Evolutionary conservation across 2,329 filamentous ascomycete genomes (phyloP), one percentile per base, ranked within the genome.

Genomic region (Claviceps paspali): DNA sequence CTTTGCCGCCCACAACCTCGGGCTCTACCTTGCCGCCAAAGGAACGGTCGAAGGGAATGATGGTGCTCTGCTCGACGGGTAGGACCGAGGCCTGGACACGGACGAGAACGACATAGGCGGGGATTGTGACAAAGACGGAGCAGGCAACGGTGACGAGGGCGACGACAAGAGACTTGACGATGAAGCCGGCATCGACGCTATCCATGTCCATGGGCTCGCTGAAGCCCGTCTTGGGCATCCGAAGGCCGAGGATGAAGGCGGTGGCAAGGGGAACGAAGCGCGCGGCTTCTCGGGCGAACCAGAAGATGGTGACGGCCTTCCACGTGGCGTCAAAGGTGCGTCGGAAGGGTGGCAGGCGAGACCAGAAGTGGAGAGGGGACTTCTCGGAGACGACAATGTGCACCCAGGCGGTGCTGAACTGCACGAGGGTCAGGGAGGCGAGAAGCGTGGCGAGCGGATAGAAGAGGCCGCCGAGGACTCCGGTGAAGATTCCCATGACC

Each of bases 41-140:
- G 22, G 79, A 79, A 45, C 86, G 82, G 65, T 96, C 88, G 50
- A 96, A 94, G 23, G 84, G 79, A 26, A 96, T 78, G 45, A 95
- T 82, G 19, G 83, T 76, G 60, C 92, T 80, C 46, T 86, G 72
- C 14, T 83, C 77, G 41, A 84, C 79, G 1, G 85, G 74, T 3
- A 96, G 74, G 48, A 94, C 76, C 34, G 83, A 88, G 6, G 87
- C 86, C 55, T 93, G 85, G 26, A 94, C 77, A 44, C 88, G 84
- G 46, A 81, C 68, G 41, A 93, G 73, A 17, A 83, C 73, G 23
- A 88, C 81, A 41, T 73, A 70, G 28, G 83, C 73, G 14, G 88
- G 87, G 39, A 95, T 69, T 43, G 83, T 65, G 41, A 87, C 58
- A 38, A 85, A 59, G 30, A 80, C 58, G 39, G 71, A 63, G 37